Evolutionary conservation across 768 basidiomycete species (phyloP).

Genomic region (Termitomyces sp.): DNA sequence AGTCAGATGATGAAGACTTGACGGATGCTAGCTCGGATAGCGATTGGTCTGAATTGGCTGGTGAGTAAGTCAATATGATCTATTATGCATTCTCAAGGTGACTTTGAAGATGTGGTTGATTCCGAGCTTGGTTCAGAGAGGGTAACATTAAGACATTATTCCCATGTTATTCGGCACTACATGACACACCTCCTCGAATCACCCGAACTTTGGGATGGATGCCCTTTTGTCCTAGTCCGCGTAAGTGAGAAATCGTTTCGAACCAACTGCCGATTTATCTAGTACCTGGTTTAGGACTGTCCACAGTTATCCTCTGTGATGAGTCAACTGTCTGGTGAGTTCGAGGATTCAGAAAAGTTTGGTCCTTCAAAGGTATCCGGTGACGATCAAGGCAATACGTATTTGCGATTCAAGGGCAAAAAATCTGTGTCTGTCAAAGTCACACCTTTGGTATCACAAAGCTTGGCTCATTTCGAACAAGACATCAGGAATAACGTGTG

Average conservation of each 20-base stretch:
- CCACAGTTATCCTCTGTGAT: constrained; percentile 9
- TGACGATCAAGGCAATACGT: constrained; percentile 25
- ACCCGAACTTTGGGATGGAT: constrained; percentile 39
- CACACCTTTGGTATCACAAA: constrained; percentile 52
- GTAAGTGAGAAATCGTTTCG: constrained; percentile 23
- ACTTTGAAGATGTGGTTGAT: constrained; percentile 9
- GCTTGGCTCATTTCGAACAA: constrained; percentile 36
- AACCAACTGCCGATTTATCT: neutral
- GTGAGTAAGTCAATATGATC: constrained; percentile 21
- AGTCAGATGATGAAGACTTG: constrained; percentile 72
- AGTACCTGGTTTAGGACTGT: constrained; percentile 17
- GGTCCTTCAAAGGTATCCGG: constrained; percentile 1
- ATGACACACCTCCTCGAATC: constrained; percentile 22
- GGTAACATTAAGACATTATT: constrained; percentile 39
- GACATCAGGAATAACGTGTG: constrained; percentile 44
- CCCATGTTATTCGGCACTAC: constrained; percentile 44
- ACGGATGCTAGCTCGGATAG: constrained; percentile 49
- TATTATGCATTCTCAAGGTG: neutral
- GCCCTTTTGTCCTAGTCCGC: constrained; percentile 38
- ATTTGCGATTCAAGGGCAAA: constrained; percentile 34
- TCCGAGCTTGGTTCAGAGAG: constrained; percentile 12
- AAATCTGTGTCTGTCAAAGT: constrained; percentile 35
- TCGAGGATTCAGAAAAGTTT: neutral
- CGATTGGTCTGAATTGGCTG: constrained; percentile 39
- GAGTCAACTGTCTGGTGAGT: neutral